Base-by-base conservation (phyloP, 257 asterid genomes). In the Capsicum pubescens region DNA sequence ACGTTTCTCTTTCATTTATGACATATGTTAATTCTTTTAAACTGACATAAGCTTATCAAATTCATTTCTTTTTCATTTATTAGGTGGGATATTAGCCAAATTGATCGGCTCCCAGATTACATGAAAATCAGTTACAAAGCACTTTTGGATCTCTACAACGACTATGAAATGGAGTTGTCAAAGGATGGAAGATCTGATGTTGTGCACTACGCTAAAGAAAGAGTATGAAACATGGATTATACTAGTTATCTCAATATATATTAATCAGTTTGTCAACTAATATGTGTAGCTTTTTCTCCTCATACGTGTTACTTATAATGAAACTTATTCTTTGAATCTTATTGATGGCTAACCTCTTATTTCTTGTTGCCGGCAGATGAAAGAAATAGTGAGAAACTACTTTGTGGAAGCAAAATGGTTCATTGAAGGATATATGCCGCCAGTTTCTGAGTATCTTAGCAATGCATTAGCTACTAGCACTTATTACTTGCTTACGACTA, bases 381-480 rank as follows among this genome's bases (percentile, higher is more conserved):
- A 72, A 8, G 80, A 48, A 6, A 72, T 72, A 3, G 42, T 72
- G 12, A 48, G 80, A 72, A 48, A 48, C n/a, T 72, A 72, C 5
- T 72, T 72, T 72, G 59, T 72, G n/a, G 80, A 48, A 72, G 80
- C 80, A 72, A 72, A 72, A 26, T 72, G 60, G 80, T 72, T 72
- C 19, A 48, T 72, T 1, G 81, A 86, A 87, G 91, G 90, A 46
- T 84, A 87, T 57, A 80, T 88, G 87, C 91, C 71, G 0, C 9
- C 70, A 1, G 70, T 26, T 12, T 21, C 70, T 26, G 70, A 63
- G 44, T 63, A 21, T 26, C 44, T 63, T 26, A 26, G 70, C 70
- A 63, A 63, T 11, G 70, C 70, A 21, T 26, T 26, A 63, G 70
- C 70, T 26, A 63, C 70, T 11, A 26, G 42, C 70, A 63, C 70